Evolutionary conservation across 176 grass and related monocot genomes (phyloP), one percentile per base, ranked within the genome.

Genomic region (Cenchrus fungigraminus): DNA sequence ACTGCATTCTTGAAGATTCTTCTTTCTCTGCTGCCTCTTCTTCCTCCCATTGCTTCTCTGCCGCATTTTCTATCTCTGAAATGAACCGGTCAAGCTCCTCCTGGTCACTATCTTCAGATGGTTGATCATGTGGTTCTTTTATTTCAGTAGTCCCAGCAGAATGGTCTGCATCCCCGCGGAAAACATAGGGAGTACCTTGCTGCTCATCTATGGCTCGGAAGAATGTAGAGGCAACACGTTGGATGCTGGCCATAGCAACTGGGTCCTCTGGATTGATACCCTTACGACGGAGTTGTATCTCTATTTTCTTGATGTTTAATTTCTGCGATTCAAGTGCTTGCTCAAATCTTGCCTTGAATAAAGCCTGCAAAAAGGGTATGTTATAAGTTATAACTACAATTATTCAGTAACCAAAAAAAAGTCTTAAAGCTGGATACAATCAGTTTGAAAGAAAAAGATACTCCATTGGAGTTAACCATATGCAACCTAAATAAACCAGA

Each of bases 311-410:
- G 68, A 98, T 98, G 66, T 98, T 98, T 78, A 98, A 87, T 82
- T 95, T 95, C 69, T 98, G 96, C 9, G 96, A 98, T 78, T 98
- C 96, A 50, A 98, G 93, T 25, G 96, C 93, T 88, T 98, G 96
- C 81, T 94, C 96, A 90, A 92, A 98, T 82, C 96, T 95, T 72
- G 96, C 96, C 82, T 98, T 98, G 85, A 98, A 98, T 73, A 98
- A 90, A 84, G 96, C 96, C 96, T 98, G 86, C 28, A 84, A 52
- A 51, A 52, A 66, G n/a, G 50, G 37, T 40, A 40, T 40, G 37
- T 40, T 40, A 40, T 40, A 40, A 40, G 37, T 40, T 87, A 42
- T 83, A 52, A 56, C 58, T 43, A n/a, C 74, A 91, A 68, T 52
- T 54, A 92, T 66, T 86, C 50, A 58, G 19, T 75, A 52, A 22